Evolutionary conservation across 495 filamentous ascomycete genomes (phyloP).

Genomic region (Rostrohypoxylon terebratum): DNA sequence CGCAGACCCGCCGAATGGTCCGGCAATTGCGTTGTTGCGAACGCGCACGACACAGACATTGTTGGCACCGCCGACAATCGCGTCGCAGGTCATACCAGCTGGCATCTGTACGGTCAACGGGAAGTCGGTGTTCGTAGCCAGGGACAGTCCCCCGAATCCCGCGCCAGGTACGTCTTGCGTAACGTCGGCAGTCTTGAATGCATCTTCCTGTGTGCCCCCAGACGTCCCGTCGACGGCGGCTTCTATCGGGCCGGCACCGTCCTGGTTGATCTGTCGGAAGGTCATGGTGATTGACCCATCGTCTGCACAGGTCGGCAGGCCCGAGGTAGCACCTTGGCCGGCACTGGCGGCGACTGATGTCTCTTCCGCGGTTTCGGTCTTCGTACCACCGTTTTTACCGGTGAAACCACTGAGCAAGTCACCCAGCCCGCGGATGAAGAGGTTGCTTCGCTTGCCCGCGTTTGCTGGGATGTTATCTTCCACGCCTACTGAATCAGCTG

Average conservation of each 20-base stretch:
- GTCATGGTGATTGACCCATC: slow-evolving; percentile 69
- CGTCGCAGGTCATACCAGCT: slow-evolving; percentile 70
- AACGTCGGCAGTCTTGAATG: slow-evolving; percentile 66
- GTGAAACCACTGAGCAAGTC: slow-evolving; percentile 30
- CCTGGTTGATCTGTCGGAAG: slow-evolving; percentile 64
- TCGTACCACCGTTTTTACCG: slow-evolving; percentile 47
- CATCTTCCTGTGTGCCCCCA: slow-evolving; percentile 63
- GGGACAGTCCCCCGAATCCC: slow-evolving; percentile 61
- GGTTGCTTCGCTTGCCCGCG: slow-evolving; percentile 21
- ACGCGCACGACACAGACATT: slow-evolving; percentile 70
- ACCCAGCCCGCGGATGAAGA: slow-evolving; percentile 22
- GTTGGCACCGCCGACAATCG: slow-evolving; percentile 60
- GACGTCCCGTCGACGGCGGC: slow-evolving; percentile 66
- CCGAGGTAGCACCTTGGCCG: slow-evolving; percentile 55
- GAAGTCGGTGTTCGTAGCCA: slow-evolving; percentile 65
- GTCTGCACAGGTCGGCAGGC: slow-evolving; percentile 65
- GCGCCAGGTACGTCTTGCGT: slow-evolving; percentile 69
- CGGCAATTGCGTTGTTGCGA: slow-evolving; percentile 66
- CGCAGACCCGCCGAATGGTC: slow-evolving; percentile 70
- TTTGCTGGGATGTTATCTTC: slow-evolving; percentile 50
- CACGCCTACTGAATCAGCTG: slow-evolving; percentile 47
- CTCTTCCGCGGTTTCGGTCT: slow-evolving; percentile 55
- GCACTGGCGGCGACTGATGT: slow-evolving; percentile 56
- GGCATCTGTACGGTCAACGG: slow-evolving; percentile 69
- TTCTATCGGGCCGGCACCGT: slow-evolving; percentile 62